These are phyloP conservation scores for Lumnitzera racemosa DNA, from an alignment of 345 rosid genomes.

Conservation along the genomic window DNA sequence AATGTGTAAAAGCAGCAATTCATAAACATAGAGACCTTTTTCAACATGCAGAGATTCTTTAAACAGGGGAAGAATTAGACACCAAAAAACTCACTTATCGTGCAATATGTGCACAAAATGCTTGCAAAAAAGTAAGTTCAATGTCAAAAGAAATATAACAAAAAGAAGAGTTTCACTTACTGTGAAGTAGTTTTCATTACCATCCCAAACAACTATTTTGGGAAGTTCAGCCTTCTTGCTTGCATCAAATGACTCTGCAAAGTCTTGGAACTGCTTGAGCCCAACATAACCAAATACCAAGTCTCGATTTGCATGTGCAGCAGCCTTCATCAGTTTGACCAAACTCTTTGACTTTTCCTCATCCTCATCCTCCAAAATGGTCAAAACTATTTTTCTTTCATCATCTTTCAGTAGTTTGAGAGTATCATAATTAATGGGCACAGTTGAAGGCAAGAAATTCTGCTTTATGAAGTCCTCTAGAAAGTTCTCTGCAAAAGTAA, in stretches of 20 bases:
- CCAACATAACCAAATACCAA: conserved; percentile 86
- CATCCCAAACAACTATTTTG: conserved; percentile 81
- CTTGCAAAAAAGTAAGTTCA: not conserved
- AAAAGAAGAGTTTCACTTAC: conserved; percentile 30
- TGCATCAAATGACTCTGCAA: conserved; percentile 64
- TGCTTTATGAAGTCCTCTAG: conserved; percentile 78
- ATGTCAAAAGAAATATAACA: not conserved
- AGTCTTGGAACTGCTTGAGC: conserved; percentile 66
- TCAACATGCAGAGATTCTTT: too few species aligned
- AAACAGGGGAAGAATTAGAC: too few species aligned
- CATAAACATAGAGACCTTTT: too few species aligned
- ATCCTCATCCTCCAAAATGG: conserved; percentile 69
- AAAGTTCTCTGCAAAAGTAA: conserved; percentile 43
- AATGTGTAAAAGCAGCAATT: too few species aligned
- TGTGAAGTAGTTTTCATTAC: conserved; percentile 59
- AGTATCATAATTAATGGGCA: conserved; percentile 71
- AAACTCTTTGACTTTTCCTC: conserved; percentile 54
- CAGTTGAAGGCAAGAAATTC: conserved; percentile 65
- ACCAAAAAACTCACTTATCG: too few species aligned
- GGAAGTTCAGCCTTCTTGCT: conserved; percentile 55
- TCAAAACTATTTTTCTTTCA: conserved; percentile 69
- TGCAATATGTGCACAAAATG: too few species aligned
- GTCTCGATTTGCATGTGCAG: conserved; percentile 89
- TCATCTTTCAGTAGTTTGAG: conserved; percentile 77
- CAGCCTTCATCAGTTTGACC: conserved; percentile 66